Evolutionary conservation across 331 rosid genomes (phyloP), one percentile per base, ranked within the genome.

Genomic region (Malus hybrid): DNA sequence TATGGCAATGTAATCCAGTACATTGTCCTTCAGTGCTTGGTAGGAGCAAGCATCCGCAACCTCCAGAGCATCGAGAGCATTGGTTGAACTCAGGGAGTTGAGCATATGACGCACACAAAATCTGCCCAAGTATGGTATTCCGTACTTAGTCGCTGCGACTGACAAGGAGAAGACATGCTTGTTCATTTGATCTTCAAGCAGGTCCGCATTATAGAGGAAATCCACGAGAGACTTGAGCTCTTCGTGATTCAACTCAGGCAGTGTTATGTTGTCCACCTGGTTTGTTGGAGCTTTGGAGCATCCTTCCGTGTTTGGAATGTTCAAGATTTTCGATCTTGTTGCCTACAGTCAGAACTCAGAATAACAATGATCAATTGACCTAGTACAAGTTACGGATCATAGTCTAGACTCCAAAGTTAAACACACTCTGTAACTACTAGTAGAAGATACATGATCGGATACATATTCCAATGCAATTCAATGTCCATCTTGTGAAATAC

Each of bases 141-240:
- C 82, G 65, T 93, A 93, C 85, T 93, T 93, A 19, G 91, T 90
- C 7, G 96, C 97, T 9, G 96, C 96, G 1, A 77, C 70, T 4
- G 88, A 83, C 73, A 93, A 64, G 0, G 94, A 76, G 48, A 84
- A 82, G 4, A 79, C 90, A 73, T 91, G 90, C 71, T 80, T 82
- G 70, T 76, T 88, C 87, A 90, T 32, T 75, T 79, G 83, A 22
- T 93, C 86, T 24, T 33, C 64, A 2, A 77, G 14, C 80, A 93
- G 56, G 14, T 68, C 60, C 3, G 94, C 97, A 15, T 84, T 69
- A 48, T 93, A 91, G 44, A 93, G 90, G 77, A 89, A 88, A 77
- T 93, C 96, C 6, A 91, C 52, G 0, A 93, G 87, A 33, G 87
- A 80, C 59, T 87, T 85, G 10, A 91, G 75, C 74, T 88, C 96